Evolutionary conservation across 306 rosid genomes (phyloP), one percentile per base, ranked within the genome.

Genomic region (Cercis canadensis): DNA sequence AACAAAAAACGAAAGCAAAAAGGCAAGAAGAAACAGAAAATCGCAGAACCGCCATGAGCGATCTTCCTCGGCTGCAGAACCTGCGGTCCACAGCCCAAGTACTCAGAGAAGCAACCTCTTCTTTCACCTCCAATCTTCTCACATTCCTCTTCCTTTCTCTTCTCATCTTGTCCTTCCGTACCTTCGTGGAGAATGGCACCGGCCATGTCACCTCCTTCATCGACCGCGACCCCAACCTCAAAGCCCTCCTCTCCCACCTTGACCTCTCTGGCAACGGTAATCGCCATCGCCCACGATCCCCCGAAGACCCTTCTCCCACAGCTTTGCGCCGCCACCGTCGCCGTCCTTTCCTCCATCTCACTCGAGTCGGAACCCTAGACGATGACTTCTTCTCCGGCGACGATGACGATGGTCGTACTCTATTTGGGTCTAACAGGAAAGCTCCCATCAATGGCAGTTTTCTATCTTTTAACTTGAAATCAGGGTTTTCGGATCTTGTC

Each of bases 331-430:
- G 84, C 44, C 84, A 73, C 17, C 70, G 76, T 12, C 87, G 82
- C 8, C 91, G 90, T 2, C 96, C 96, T 3, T 89, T 91, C 7
- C 91, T 95, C 1, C 97, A 91, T 58, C 97, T 91, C 59, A 86
- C 97, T 61, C 89, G 96, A 1, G 96, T 91, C 53, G 92, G 96
- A 65, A 89, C 97, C 84, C 87, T 95, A 37, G 97, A 88, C 13
- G 98, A 87, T 3, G 96, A 91, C 60, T 87, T 91, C 64, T 94
- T 94, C 85, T 87, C 97, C 57, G 95, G 92, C 2, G 99, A 87
- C 43, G 99, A 90, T 43, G 92, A 83, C 57, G 95, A 85, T 4
- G 89, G 85, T 3, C 88, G 94, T 19, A 49, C 72, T 50, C 82
- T 87, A 14, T 84, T 90, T 29, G 94, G 92, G 24, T 57, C 89